Base-by-base conservation (phyloP, 192 early-diverging fungal species). In the Entomortierella chlamydospora region DNA sequence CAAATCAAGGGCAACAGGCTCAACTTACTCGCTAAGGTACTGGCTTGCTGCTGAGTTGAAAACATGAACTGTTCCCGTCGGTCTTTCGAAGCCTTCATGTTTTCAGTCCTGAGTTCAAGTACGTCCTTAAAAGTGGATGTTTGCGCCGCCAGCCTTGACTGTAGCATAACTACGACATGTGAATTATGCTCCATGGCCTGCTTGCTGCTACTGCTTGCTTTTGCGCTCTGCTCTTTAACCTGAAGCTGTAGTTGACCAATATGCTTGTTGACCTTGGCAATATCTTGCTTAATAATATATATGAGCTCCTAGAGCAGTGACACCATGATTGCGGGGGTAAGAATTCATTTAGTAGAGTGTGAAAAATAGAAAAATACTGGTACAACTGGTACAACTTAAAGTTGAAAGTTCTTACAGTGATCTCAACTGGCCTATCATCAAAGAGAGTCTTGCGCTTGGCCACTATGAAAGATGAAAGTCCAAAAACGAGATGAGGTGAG, bases 391-490 rank as follows among this genome's bases (percentile, higher is more conserved):
- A 3, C 7, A 12, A 47, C 2, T 12, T 2, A 17, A 52, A 57
- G 23, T 0, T 2, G 42, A 17, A 29, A 29, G 43, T 54, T 23
- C 72, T 54, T 88, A 91, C 89, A 67, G 93, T 96, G 68, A 99
- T 98, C 70, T 99, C 97, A 13, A 90, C 87, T n/a, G 97, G 95
- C 72, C 90, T 91, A 85, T 99, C 98, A 83, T 99, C 97, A 68
- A 99, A 98, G 58, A 99, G 83, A 6, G 97, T 94, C 78, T 96
- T 96, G 55, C 95, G 86, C 60, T 96, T 95, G 18, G 98, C 98
- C 70, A 99, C 87, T 82, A 51, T 59, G 29, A 33, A 20, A 30
- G 6, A 60, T 18, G 22, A 34, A 52, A 43, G 25, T 61, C 7
- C 25, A 60, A 73, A 59, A 59, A n/a, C 20, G n/a, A 47, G 20